phyloP scores from a whole-genome alignment of 108 stramenopile genomes.

The Skeletonema marinoi region DNA sequence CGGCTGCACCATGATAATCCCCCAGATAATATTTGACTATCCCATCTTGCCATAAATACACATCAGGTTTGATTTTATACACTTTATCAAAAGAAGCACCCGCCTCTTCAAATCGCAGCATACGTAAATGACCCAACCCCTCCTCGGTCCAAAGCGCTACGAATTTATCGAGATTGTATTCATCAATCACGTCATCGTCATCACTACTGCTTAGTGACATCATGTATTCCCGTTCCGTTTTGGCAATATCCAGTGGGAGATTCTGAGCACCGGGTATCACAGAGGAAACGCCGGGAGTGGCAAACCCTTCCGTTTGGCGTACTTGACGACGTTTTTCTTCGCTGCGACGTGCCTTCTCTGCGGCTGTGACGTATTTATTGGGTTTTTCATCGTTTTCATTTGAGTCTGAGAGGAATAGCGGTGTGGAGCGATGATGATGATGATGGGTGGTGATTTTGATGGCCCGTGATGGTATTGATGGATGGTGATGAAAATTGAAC shows the following conservation, averaged over 20 bases:
- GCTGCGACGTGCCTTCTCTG: conserved; percentile 65
- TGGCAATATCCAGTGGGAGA: conserved; percentile 54
- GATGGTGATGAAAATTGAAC: background rate
- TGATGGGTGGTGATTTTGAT: conserved; percentile 1
- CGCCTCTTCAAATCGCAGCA: conserved; percentile 64
- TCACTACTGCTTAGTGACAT: conserved; percentile 33
- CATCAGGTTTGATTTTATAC: conserved; percentile 70
- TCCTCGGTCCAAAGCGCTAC: conserved; percentile 57
- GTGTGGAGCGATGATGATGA: background rate
- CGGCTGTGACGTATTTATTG: conserved; percentile 16
- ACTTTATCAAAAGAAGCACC: conserved; percentile 59
- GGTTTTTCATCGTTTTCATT: background rate
- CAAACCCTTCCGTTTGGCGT: conserved; percentile 65
- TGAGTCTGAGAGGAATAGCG: background rate
- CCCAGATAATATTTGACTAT: conserved; percentile 73
- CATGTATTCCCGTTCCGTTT: conserved; percentile 75
- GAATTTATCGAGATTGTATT: conserved; percentile 52
- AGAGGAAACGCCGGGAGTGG: conserved; percentile 70
- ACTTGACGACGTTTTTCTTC: conserved; percentile 65
- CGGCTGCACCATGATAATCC: conserved; percentile 57
- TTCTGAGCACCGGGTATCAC: conserved; percentile 68
- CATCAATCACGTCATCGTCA: conserved; percentile 49
- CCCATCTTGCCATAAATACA: conserved; percentile 83
- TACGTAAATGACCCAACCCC: conserved; percentile 64
- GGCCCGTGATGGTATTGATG: background rate